A percentile compares a stretch with the other conserved stretches of the same genome.
Conservation (phyloP, 2,329 filamentous ascomycete genomes). For the Thielaviopsis euricoi region DNA sequence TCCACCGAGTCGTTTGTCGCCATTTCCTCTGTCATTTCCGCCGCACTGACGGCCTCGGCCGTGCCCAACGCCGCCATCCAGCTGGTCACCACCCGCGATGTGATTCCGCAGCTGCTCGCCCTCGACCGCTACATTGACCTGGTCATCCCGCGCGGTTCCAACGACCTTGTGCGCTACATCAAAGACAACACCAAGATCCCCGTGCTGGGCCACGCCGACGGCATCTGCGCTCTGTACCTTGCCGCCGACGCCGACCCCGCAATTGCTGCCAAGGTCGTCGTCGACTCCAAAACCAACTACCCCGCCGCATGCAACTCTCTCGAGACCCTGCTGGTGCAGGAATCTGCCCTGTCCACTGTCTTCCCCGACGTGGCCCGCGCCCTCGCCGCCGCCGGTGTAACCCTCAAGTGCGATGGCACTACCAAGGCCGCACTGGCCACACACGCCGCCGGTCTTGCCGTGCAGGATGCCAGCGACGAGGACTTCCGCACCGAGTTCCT, state of each 20-base stretch:
- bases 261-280: constrained; percentile 58
- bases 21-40: constrained; percentile 72
- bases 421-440: constrained; percentile 47
- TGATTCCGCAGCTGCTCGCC: constrained; percentile 70
- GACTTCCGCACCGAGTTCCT: constrained; percentile 89
- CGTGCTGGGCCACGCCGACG: constrained; percentile 90
- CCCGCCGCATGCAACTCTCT: constrained; percentile 88
- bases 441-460: constrained; percentile 23
- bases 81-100: constrained; percentile 84
- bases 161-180: constrained; percentile 78
- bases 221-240: constrained; percentile 76
- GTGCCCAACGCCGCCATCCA: constrained; percentile 83
- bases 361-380: constrained; percentile 59
- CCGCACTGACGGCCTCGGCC: constrained; percentile 51
- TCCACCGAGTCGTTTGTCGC: constrained; percentile 88
- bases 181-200: constrained; percentile 87
- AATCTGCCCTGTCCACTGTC: constrained; percentile 46
- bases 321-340: constrained; percentile 81
- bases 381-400: constrained; percentile 61
- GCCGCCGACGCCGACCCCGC: constrained; percentile 57
- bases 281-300: constrained; percentile 90
- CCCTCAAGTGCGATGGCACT: constrained; percentile 58
- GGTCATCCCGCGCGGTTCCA: constrained; percentile 81
- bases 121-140: constrained; percentile 84
- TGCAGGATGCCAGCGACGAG: constrained; percentile 48